Evolutionary conservation across 2,329 filamentous ascomycete species (phyloP), one percentile per base, ranked within the genome.

Genomic region (Aspergillus oerlinghausenensis): DNA sequence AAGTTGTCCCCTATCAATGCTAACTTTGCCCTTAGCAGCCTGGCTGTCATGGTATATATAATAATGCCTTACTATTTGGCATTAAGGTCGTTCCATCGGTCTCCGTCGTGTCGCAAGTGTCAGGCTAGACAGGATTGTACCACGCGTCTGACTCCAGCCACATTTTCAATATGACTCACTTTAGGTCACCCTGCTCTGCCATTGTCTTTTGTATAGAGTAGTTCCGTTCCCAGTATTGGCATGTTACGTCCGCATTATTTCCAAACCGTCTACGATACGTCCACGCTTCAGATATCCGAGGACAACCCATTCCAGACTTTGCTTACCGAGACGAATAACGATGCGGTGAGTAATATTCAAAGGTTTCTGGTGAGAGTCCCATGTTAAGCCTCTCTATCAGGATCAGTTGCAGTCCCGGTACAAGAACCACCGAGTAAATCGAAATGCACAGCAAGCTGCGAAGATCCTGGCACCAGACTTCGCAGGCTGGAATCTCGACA

Each of bases 381-480:
- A 40, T 35, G 28, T 17, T 40, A 10, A 23, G 3, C 6, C 51
- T 10, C 50, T 51, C 4, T 29, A 57, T 38, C 45, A 65, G 63
- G 19, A 43, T 29, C 77, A 86, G 65, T 86, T 94, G 14, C 88
- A 91, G 72, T 72, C 77, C 3, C 80, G 86, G 28, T 96, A 96
- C 70, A 77, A 81, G 4, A 80, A 77, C 1, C 92, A 96, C 70
- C 86, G 92, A 49, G 81, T 76, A 4, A 86, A 82, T 52, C 84
- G 92, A 50, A 95, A 94, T 68, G 78, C 77, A 4, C 88, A 93
- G 66, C 91, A 95, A 70, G 86, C 81, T 62, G 82, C 79, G 11
- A 90, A 88, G 65, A 86, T 96, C 56, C 79, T 94, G 1, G 58
- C 79, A 0, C 53, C 65, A 6, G 80, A 83, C 32, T 94, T 92